These are phyloP conservation scores for Blastocystis sp. DNA, from an alignment of 352 stramenopile species.

Conservation along the genomic window DNA sequence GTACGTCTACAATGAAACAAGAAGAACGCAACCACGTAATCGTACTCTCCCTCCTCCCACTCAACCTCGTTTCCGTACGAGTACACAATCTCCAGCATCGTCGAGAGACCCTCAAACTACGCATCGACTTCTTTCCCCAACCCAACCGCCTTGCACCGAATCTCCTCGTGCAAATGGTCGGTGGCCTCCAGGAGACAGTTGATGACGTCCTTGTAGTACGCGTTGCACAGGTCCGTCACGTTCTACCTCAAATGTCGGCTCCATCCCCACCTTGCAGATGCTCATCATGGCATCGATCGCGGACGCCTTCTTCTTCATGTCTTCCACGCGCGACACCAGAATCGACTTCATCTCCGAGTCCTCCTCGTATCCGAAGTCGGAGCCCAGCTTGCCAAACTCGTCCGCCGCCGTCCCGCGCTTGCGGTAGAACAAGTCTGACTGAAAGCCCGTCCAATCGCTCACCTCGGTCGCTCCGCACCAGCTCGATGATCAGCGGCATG, in stretches of 20 bases:
- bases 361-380: neutral
- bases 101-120: constrained; percentile 6
- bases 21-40: neutral
- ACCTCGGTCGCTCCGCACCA: constrained; percentile 32
- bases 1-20: neutral
- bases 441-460: neutral
- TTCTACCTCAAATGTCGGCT: neutral
- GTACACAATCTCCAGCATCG: constrained; percentile 16
- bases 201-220: constrained; percentile 34
- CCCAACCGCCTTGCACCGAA: constrained; percentile 7
- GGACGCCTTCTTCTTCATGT: neutral
- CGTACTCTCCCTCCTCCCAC: constrained; percentile 10
- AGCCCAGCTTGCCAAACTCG: constrained; percentile 12
- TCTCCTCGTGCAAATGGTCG: constrained; percentile 6
- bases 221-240: neutral
- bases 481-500: constrained; percentile 39
- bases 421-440: neutral
- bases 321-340: neutral
- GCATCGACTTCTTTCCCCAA: neutral
- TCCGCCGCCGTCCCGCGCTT: neutral
- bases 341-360: neutral
- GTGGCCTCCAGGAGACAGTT: constrained; percentile 49
- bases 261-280: neutral
- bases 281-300: constrained; percentile 14
- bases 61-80: constrained; percentile 12